Percentiles rank a stretch among this genome's conserved stretches.
Evolutionary conservation across 1,139 yeast species (phyloP).

Genomic region (Diutina sp.): DNA sequence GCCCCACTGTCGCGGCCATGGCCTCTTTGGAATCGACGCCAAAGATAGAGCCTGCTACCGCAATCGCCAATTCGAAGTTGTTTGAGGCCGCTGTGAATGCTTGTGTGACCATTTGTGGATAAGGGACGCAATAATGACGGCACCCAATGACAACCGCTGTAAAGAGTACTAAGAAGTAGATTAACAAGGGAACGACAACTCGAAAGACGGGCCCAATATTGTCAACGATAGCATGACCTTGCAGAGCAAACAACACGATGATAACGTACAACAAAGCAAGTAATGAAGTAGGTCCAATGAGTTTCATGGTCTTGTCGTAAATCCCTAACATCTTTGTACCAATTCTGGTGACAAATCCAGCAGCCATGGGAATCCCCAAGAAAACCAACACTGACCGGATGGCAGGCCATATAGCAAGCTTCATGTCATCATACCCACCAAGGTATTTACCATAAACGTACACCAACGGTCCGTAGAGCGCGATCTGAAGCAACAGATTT

Average conservation of each 20-base stretch:
- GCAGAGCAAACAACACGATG: conserved; percentile 37
- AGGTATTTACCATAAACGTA: neutral
- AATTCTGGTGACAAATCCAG: conserved; percentile 32
- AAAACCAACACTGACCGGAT: conserved; percentile 15
- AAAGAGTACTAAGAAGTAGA: conserved; percentile 36
- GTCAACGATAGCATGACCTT: conserved; percentile 36
- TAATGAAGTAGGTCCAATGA: conserved; percentile 36
- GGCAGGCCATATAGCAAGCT: neutral
- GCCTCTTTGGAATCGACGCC: neutral
- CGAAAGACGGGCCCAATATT: conserved; percentile 39
- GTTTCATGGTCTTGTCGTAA: conserved; percentile 23
- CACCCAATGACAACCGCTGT: conserved; percentile 18
- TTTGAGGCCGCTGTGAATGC: conserved; percentile 48
- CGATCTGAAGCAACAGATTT: conserved; percentile 40
- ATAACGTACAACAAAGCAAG: conserved; percentile 42
- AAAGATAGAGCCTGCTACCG: neutral
- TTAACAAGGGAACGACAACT: conserved; percentile 36
- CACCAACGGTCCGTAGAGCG: conserved; percentile 36
- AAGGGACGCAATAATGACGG: conserved; percentile 23
- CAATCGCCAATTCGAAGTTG: conserved; percentile 15
- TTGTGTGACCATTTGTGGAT: conserved; percentile 33
- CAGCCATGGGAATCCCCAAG: conserved; percentile 40
- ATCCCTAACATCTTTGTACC: conserved; percentile 15
- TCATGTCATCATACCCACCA: neutral
- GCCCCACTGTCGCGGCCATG: neutral